Evolutionary conservation across 345 rosid species (phyloP), one percentile per base, ranked within the genome.

Genomic region (Chamaenerion angustifolium): DNA sequence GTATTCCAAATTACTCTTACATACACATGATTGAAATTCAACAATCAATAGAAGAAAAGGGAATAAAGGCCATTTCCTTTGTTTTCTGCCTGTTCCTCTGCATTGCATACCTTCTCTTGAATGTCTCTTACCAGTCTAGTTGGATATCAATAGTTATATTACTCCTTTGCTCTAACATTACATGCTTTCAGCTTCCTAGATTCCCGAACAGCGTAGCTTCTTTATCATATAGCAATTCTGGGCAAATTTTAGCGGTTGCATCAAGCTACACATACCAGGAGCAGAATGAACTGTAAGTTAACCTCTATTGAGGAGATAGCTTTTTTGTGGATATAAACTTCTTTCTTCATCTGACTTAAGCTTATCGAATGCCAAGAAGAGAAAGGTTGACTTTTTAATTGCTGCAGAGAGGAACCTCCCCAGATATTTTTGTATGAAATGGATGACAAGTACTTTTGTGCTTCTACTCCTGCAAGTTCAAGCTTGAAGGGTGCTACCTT

Each of bases 171-270:
- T 21, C 25, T 10, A 16, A n/a, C 13, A 21, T 67, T 43, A 64
- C 60, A 53, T 61, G 56, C 42, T 54, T 71, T 52, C 69, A 83
- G 97, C 65, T 85, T 43, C 85, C 90, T 47, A 67, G 72, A 71
- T 81, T 67, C 68, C 71, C 82, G 60, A 82, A 83, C 54, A 74
- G 88, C 35, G 69, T 85, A 54, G 82, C 87, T 15, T 83, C 93
- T 12, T 52, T 83, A 49, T 60, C 94, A 45, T 79, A 63, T 64
- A 83, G 78, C 67, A 52, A 61, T 43, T 61, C 35, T 13, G 94
- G 90, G 58, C 68, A 66, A 46, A 71, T 85, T 59, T 68, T 89
- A 65, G 97, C 97, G 0, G 71, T 85, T 53, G 95, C 90, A 56
- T 71, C 84, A 54, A 77, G 86, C 64, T 61, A 66, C 66, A 77